Conservation (phyloP, 2,329 filamentous ascomycete species). For the Colletotrichum sp. region DNA sequence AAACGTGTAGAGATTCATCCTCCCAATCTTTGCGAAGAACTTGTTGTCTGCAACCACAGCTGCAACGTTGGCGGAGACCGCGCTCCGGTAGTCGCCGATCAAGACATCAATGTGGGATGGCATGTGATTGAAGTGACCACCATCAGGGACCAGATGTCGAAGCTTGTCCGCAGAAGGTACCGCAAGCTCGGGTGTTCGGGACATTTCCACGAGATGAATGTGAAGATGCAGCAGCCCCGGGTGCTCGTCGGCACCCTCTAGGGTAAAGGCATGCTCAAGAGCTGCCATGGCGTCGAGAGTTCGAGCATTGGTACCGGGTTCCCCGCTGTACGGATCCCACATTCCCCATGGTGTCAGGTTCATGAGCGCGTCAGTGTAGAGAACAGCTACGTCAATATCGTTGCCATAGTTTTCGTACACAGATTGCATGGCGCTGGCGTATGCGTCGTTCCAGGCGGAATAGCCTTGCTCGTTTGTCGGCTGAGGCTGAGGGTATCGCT, state of each 20-base stretch:
- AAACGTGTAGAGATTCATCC: conserved; percentile 72
- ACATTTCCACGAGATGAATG: conserved; percentile 31
- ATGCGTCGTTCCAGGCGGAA: conserved; percentile 12
- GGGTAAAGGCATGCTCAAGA: conserved; percentile 16
- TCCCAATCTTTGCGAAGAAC: conserved; percentile 64
- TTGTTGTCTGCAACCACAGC: conserved; percentile 72
- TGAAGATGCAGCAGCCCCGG: conserved; percentile 26
- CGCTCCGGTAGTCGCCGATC: conserved; percentile 63
- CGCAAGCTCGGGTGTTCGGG: conserved; percentile 24
- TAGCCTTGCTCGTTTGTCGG: background rate
- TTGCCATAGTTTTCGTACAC: conserved; percentile 10
- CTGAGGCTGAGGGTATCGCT: conserved; percentile 15
- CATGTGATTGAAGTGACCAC: conserved; percentile 27
- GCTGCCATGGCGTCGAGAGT: conserved; percentile 12
- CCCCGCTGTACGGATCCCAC: conserved; percentile 17
- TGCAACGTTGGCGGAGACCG: conserved; percentile 68
- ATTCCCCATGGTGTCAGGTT: conserved; percentile 21
- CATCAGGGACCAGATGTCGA: conserved; percentile 24
- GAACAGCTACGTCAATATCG: conserved; percentile 18
- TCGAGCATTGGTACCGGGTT: background rate
- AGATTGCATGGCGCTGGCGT: conserved; percentile 24
- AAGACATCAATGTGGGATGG: conserved; percentile 27
- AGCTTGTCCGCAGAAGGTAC: conserved; percentile 24
- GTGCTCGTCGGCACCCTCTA: conserved; percentile 22
- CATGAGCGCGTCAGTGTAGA: conserved; percentile 27